phyloP scores from a whole-genome alignment of 2,329 filamentous ascomycete species.

The Hypoxylon sp. region DNA sequence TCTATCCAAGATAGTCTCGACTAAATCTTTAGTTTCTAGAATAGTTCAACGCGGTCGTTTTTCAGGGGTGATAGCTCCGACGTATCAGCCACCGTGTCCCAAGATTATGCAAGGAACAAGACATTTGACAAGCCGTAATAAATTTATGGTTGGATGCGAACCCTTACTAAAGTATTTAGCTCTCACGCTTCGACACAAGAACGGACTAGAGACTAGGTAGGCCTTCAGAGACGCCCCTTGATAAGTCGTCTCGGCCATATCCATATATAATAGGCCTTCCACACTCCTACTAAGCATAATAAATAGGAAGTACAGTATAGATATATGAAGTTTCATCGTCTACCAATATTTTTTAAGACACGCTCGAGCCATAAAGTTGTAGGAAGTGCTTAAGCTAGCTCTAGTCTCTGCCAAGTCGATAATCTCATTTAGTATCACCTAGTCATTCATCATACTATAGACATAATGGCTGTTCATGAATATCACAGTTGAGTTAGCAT shows the following conservation, averaged over 20 bases:
- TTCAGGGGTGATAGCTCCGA: slow-evolving; percentile 17
- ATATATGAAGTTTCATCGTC: not conserved
- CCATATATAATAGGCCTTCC: not conserved
- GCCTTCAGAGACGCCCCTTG: slow-evolving; percentile 9
- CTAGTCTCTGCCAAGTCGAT: not conserved
- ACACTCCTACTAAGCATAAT: not conserved
- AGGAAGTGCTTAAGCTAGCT: not conserved
- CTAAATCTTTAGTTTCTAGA: slow-evolving; percentile 23
- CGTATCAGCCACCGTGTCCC: slow-evolving; percentile 8
- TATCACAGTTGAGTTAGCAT: no score
- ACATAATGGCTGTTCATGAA: no score
- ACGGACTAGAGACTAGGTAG: slow-evolving; percentile 10
- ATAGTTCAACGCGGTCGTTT: slow-evolving; percentile 24
- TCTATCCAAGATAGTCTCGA: slow-evolving; percentile 22
- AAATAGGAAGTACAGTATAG: not conserved
- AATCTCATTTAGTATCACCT: slow-evolving; percentile 4
- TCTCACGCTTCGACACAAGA: slow-evolving; percentile 11
- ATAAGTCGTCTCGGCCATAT: not conserved
- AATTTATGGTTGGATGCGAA: slow-evolving; percentile 18
- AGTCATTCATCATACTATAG: not conserved
- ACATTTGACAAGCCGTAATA: slow-evolving; percentile 17
- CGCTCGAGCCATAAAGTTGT: not conserved
- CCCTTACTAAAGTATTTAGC: slow-evolving; percentile 14
- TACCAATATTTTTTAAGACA: not conserved
- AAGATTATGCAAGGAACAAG: slow-evolving; percentile 30